phyloP scores from a whole-genome alignment of 106 monocot species.

The Hemerocallis citrina region DNA sequence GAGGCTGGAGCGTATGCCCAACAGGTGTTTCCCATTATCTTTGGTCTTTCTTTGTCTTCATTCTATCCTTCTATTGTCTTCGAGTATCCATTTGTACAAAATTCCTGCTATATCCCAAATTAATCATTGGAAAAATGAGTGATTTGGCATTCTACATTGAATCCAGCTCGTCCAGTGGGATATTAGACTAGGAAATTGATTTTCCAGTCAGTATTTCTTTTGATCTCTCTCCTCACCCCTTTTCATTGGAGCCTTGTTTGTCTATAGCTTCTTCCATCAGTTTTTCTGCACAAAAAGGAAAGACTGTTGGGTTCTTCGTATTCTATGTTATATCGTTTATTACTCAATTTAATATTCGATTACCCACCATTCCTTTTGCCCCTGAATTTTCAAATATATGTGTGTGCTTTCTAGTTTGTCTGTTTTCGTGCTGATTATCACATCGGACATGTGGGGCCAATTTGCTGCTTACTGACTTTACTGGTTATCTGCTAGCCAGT shows the following conservation, averaged over 20 bases:
- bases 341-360: neutral
- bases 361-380: neutral
- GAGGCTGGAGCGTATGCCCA: conserved; percentile 97
- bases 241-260: neutral
- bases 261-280: too few species aligned
- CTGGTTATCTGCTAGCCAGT: neutral
- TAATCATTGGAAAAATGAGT: too few species aligned
- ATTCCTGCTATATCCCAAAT: too few species aligned
- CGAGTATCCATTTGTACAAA: neutral
- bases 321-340: too few species aligned
- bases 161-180: too few species aligned
- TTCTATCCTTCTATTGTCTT: neutral
- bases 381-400: too few species aligned
- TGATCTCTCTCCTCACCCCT: neutral
- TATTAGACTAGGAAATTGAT: too few species aligned
- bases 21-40: conserved; percentile 39
- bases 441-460: neutral
- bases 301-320: too few species aligned
- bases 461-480: neutral
- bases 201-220: conserved; percentile 3
- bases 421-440: neutral
- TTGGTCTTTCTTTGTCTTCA: neutral
- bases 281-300: too few species aligned
- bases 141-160: too few species aligned
- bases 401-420: neutral